Conservation (phyloP, 108 stramenopile species). For the Pseudonitzschia multiseries region DNA sequence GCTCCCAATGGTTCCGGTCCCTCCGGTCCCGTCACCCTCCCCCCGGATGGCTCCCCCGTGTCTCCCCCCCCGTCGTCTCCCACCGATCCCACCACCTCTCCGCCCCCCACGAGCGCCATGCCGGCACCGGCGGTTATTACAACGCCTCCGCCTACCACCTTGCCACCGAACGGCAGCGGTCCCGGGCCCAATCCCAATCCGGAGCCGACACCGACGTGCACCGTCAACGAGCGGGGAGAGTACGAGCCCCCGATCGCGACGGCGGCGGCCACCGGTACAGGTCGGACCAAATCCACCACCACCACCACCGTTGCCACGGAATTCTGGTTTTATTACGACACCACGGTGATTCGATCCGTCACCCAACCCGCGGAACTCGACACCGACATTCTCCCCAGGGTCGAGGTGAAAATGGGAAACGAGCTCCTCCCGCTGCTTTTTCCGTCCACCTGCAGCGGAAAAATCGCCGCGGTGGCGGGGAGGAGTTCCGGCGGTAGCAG, state of each 20-base stretch:
- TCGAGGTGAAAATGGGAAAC: slow-evolving; percentile 2
- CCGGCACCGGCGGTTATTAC: no score
- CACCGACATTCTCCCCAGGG: slow-evolving; percentile 1
- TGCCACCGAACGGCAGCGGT: no score
- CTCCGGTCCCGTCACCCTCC: no score
- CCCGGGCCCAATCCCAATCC: no score
- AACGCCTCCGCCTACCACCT: no score
- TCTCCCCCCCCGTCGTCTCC: no score
- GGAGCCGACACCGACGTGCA: no score
- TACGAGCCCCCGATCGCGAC: neutral
- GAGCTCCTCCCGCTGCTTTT: neutral
- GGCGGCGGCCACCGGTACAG: neutral
- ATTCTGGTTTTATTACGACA: neutral
- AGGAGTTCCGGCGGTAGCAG: no score
- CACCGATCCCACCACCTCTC: no score
- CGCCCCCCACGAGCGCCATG: no score
- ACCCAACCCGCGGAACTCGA: neutral
- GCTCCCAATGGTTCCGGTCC: no score
- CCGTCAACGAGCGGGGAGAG: neutral
- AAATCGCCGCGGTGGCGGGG: neutral
- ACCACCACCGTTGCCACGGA: neutral
- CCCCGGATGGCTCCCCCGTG: no score
- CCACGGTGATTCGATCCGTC: neutral
- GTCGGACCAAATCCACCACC: neutral
- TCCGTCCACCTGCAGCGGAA: neutral